phyloP scores from a whole-genome alignment of 2,329 filamentous ascomycete species.

The Paecilomyces sp. region DNA sequence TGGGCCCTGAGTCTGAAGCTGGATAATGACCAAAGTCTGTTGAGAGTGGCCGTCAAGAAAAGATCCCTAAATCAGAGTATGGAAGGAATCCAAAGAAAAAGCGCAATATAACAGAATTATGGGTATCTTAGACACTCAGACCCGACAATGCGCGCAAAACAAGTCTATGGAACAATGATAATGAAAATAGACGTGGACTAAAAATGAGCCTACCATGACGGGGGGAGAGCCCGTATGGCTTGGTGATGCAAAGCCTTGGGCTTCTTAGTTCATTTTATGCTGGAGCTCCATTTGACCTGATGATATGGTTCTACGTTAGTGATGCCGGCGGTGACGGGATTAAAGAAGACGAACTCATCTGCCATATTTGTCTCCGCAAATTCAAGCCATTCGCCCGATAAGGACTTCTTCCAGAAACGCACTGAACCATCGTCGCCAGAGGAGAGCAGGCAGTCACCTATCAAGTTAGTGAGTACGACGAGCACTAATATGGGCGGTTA shows the following conservation, averaged over 20 bases:
- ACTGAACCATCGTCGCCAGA: slow-evolving; percentile 36
- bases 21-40: background rate
- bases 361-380: slow-evolving; percentile 36
- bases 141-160: background rate
- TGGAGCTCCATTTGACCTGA: background rate
- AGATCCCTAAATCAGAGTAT: background rate
- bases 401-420: slow-evolving; percentile 37
- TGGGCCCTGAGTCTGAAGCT: background rate
- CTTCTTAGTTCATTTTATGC: slow-evolving; percentile 1
- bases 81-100: background rate
- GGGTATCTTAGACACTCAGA: slow-evolving; percentile 12
- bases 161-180: background rate
- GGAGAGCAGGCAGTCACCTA: slow-evolving; percentile 37
- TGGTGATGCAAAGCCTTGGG: background rate
- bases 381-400: slow-evolving; percentile 39
- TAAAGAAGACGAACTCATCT: slow-evolving; percentile 17
- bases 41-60: background rate
- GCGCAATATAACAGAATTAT: slow-evolving; percentile 3
- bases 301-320: background rate
- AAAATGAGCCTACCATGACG: background rate
- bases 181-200: background rate
- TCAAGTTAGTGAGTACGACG: background rate
- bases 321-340: background rate
- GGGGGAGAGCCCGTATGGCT: background rate
- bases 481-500: background rate